Conservation (phyloP, 805 yeast species). For the Zygosaccharomyces kombuchaensis region DNA sequence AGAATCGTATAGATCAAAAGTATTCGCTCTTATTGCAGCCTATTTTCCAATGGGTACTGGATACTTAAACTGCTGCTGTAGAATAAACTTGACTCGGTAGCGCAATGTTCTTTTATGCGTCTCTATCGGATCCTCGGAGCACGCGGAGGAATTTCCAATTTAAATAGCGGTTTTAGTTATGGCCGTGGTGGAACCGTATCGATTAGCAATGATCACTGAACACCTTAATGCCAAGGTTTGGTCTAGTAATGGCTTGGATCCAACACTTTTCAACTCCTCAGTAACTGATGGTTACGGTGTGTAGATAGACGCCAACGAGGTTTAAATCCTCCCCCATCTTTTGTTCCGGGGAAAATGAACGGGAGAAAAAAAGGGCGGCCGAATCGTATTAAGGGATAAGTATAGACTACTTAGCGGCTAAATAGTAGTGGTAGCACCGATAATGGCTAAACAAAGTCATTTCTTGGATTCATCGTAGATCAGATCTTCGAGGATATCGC, state of each 20-base stretch:
- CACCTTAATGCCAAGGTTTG: too few relatives aligned
- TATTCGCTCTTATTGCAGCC: not conserved
- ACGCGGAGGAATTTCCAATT: not conserved
- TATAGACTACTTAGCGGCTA: slow-evolving; percentile 6
- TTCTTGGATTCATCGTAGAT: slow-evolving; percentile 24
- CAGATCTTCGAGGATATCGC: slow-evolving; percentile 42
- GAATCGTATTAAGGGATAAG: not conserved
- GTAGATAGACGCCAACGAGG: not conserved
- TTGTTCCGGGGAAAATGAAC: not conserved
- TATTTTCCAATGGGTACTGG: not conserved
- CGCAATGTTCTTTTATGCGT: not conserved
- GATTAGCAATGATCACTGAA: too few relatives aligned
- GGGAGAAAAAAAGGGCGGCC: not conserved
- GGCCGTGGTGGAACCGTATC: too few relatives aligned
- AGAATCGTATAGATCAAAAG: not conserved
- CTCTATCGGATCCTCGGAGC: not conserved
- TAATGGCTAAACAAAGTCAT: not conserved
- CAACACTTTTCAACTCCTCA: too few relatives aligned
- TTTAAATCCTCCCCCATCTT: not conserved
- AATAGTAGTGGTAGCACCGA: not conserved
- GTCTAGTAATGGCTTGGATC: too few relatives aligned
- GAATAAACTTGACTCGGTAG: not conserved
- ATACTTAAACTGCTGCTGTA: too few relatives aligned
- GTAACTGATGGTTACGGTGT: not conserved
- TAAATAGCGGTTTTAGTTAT: too few relatives aligned